A percentile compares a stretch with the other conserved stretches of the same genome.
Conservation (phyloP, 768 basidiomycete genomes). For the Scleroderma citrinum region DNA sequence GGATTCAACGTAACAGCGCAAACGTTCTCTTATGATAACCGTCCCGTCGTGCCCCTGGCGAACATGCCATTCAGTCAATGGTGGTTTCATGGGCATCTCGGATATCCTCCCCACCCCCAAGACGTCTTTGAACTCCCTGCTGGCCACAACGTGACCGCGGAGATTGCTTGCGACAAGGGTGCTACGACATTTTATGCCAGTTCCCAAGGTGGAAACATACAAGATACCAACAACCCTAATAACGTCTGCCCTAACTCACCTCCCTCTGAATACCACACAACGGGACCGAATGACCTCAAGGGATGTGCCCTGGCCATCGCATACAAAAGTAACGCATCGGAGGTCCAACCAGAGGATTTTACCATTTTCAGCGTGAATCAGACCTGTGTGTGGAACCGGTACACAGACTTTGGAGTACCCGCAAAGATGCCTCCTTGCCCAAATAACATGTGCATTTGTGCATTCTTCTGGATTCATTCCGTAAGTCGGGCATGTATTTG, state of each 20-base stretch:
- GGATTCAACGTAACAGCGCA: slow-evolving; percentile 61
- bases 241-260: slow-evolving; percentile 46
- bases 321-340: slow-evolving; percentile 57
- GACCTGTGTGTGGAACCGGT: slow-evolving; percentile 66
- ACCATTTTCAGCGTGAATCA: slow-evolving; percentile 71
- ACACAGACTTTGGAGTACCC: slow-evolving; percentile 67
- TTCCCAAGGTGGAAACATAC: slow-evolving; percentile 48
- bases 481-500: slow-evolving; percentile 24
- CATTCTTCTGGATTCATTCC: slow-evolving; percentile 72
- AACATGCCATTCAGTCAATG: slow-evolving; percentile 37
- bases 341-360: slow-evolving; percentile 63
- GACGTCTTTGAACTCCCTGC: slow-evolving; percentile 59
- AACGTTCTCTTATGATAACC: slow-evolving; percentile 57
- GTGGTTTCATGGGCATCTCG: slow-evolving; percentile 64
- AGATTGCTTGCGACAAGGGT: slow-evolving; percentile 56
- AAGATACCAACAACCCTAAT: slow-evolving; percentile 41
- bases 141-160: slow-evolving; percentile 45
- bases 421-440: slow-evolving; percentile 64
- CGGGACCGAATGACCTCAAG: slow-evolving; percentile 44
- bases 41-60: slow-evolving; percentile 42
- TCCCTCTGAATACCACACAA: slow-evolving; percentile 47
- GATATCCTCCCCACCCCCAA: slow-evolving; percentile 47
- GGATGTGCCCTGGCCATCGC: slow-evolving; percentile 71
- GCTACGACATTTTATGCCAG: slow-evolving; percentile 53
- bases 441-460: slow-evolving; percentile 55